Evolutionary conservation across 2,329 filamentous ascomycete species (phyloP), one percentile per base, ranked within the genome.

Genomic region (Cylindrodendrum hubeiense): DNA sequence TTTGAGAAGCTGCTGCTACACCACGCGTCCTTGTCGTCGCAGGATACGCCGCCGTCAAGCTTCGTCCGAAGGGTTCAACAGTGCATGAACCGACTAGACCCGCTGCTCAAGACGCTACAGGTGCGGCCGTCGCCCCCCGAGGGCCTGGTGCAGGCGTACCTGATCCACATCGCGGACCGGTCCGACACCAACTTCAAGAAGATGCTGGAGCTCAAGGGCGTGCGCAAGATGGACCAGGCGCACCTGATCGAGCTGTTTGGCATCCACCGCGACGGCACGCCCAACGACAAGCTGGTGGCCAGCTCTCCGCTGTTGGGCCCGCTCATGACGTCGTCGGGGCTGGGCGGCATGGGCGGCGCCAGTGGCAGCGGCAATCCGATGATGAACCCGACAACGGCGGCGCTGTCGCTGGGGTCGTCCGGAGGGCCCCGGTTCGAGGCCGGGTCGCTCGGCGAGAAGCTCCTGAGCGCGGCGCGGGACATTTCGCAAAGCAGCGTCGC

Each of bases 101-200:
- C 94, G 1, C 87, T 99, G 22, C 91, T 99, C 73, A 99, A 99
- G 81, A 98, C 96, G 3, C 88, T 99, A 3, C 96, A 99, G 84
- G 95, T 99, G 51, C 93, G 93, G 28, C 90, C 95, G 3, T 93
- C 92, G 5, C 96, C 96, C 0, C 93, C 95, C 0, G 96, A 99
- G 83, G 95, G 93, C 2, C 88, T 99, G 4, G 95, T 99, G 0
- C 95, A 98, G 82, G 96, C 96, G 34, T 99, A 99, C 78, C 90
- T 99, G 34, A 97, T 98, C 79, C 96, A 98, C 81, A 96, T 99
- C 70, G 94, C 90, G 71, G 96, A 99, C 83, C 91, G 93, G 60
- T 97, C 92, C 68, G 96, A 98, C 77, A 88, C 89, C 74, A 99
- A 99, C 81, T 99, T 99, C 87, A 91, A 91, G 77, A 98, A 98